Base-by-base conservation (phyloP, 2,329 filamentous ascomycete species). In the Sporothrix globosa region DNA sequence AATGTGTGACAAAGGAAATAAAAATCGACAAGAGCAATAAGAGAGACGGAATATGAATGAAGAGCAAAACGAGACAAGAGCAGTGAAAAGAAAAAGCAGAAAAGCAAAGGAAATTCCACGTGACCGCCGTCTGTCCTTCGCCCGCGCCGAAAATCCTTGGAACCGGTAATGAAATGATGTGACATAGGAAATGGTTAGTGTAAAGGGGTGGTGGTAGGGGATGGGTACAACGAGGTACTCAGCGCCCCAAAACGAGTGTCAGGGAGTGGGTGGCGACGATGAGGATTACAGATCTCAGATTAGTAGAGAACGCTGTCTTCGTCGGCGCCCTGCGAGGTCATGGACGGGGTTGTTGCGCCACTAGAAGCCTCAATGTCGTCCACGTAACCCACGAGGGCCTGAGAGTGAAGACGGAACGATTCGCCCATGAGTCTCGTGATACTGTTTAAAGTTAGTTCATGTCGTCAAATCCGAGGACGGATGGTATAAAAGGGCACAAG, bases 381-480 rank as follows among this genome's bases (percentile, higher is more conserved):
- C 79, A 97, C 93, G 78, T 97, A 98, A 80, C 95, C 94, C 75
- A 95, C 89, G 46, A 99, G 89, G 74, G 96, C 94, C 83, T 98
- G 94, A 50, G 94, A 92, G 82, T 98, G 95, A 71, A 97, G 89
- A 79, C 96, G 96, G 87, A 99, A 98, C 68, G 96, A 94, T 82
- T 98, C 96, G 77, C 96, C 96, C 92, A 98, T 97, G 67, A 98
- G 88, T 79, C 96, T 93, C 76, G 92, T 95, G 78, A 96, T 95
- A 71, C 92, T 95, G 77, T 30, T 9, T 2, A 44, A 17, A 44
- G 81, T 89, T 84, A 88, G 86, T 75, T 30, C 9, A 9, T 19
- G 21, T 56, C 17, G 17, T n/a, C 7, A 50, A 50, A 6, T 34
- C 34, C 34, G 3, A 34, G 30, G 4, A 19, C 3, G 30, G 4